Evolutionary conservation across 148 eudicot genomes (phyloP), one percentile per base, ranked within the genome.

Genomic region (Chenopodium formosanum): DNA sequence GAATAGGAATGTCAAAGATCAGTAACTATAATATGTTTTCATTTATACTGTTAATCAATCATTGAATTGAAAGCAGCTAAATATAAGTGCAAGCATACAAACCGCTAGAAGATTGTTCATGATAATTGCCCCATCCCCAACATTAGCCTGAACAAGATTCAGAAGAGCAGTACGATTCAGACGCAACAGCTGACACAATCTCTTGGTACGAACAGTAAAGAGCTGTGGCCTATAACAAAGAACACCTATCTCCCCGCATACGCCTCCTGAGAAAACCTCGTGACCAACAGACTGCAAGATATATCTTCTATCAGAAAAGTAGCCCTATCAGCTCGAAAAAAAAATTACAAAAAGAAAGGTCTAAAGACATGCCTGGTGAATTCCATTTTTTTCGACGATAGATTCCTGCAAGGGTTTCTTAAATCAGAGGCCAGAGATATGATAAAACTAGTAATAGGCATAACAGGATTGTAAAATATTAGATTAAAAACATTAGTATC

Each of bases 161-260:
- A 94, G 62, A 82, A 94, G 86, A 34, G 86, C 79, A 29, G 92
- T 85, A 64, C 97, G 95, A 70, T 87, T 90, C 84, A 94, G 83
- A 72, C 95, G 84, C 75, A 94, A 85, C 12, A 94, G 88, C 84
- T 94, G 95, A 73, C 90, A 84, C 77, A 93, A 70, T 72, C 93
- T 82, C 84, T 88, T 94, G n/a, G 98, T 94, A 3, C 97, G 94
- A 70, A 90, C 88, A 12, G 98, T 92, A 70, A 90, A 91, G 17
- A 88, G 82, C 70, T 94, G 97, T 20, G 97, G 97, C 80, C 91
- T 87, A 82, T 89, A 94, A 83, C 98, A 92, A 58, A 94, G 94
- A 68, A 93, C 95, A 31, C 94, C 95, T n/a, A 91, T 87, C 88
- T 94, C 98, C 44, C 98, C 97, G 71, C 87, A 91, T 12, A 93